Evolutionary conservation across 2,329 filamentous ascomycete genomes (phyloP).

Genomic region (Onygenales sp.): DNA sequence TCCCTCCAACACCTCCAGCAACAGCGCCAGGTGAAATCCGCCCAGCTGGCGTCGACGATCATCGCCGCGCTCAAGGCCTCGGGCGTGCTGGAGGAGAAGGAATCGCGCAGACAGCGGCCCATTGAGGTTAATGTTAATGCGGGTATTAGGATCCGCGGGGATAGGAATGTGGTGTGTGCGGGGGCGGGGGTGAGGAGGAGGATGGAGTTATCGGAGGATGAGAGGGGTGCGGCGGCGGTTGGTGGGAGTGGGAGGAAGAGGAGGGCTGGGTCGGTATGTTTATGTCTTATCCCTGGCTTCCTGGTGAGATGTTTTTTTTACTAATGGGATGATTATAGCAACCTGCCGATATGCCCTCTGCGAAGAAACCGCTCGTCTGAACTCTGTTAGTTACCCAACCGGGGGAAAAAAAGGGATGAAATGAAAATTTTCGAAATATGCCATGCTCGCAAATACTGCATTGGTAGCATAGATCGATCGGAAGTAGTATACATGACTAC

Average conservation of each 20-base stretch:
- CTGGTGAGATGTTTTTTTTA: neutral
- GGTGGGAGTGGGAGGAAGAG: slow-evolving; percentile 10
- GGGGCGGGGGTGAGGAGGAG: slow-evolving; percentile 1
- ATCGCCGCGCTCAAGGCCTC: slow-evolving; percentile 15
- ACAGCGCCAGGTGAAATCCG: slow-evolving; percentile 16
- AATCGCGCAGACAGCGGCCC: slow-evolving; percentile 7
- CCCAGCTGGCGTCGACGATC: slow-evolving; percentile 17
- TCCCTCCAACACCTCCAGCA: slow-evolving; percentile 12
- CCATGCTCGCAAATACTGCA: no score
- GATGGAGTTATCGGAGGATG: neutral
- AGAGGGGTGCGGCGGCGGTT: neutral
- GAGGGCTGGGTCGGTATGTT: slow-evolving; percentile 18
- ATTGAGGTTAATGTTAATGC: slow-evolving; percentile 20
- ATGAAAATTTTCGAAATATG: neutral
- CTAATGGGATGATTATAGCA: slow-evolving; percentile 6
- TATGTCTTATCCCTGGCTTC: neutral
- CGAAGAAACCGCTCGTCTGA: slow-evolving; percentile 4
- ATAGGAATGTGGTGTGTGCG: slow-evolving; percentile 19
- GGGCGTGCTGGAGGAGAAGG: slow-evolving; percentile 9
- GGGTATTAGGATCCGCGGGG: slow-evolving; percentile 21
- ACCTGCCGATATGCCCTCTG: slow-evolving; percentile 6
- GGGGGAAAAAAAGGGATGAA: neutral
- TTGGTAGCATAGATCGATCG: no score
- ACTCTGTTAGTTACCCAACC: neutral
- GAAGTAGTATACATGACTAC: no score